phyloP scores from a whole-genome alignment of 2,329 filamentous ascomycete genomes.

The Periconia digitata region DNA sequence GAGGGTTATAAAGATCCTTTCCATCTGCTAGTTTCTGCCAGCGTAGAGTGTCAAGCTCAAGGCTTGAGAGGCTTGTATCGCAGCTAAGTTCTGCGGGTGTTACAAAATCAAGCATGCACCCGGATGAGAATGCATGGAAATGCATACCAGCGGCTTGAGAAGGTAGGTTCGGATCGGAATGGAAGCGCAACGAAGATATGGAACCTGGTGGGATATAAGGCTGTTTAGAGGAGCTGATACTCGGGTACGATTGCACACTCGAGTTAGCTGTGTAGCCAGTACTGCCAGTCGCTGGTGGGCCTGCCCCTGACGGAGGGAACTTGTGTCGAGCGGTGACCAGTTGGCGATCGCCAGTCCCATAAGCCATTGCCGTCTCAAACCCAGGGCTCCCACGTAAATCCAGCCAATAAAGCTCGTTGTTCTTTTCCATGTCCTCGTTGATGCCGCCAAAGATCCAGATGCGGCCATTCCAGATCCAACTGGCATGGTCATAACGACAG shows the following conservation, averaged over 20 bases:
- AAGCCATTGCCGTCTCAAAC: constrained; percentile 70
- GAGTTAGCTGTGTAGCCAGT: constrained; percentile 72
- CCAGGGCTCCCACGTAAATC: constrained; percentile 89
- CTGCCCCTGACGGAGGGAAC: constrained; percentile 27
- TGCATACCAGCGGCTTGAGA: constrained; percentile 89
- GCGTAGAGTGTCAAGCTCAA: constrained; percentile 82
- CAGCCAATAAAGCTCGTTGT: constrained; percentile 95
- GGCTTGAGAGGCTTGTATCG: constrained; percentile 85
- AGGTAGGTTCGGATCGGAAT: constrained; percentile 82
- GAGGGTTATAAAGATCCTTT: constrained; percentile 84
- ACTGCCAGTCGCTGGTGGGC: constrained; percentile 41
- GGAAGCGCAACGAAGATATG: constrained; percentile 87
- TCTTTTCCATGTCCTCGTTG: constrained; percentile 95
- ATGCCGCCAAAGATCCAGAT: constrained; percentile 97
- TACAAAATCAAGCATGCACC: constrained; percentile 89
- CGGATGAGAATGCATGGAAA: constrained; percentile 93
- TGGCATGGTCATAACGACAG: constrained; percentile 89
- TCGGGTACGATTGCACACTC: constrained; percentile 59
- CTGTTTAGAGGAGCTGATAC: constrained; percentile 47
- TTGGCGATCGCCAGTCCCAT: constrained; percentile 52
- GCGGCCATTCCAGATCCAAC: constrained; percentile 87
- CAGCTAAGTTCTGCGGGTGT: constrained; percentile 88
- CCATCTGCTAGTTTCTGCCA: constrained; percentile 97
- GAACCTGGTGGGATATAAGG: constrained; percentile 67
- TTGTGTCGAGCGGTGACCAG: constrained; percentile 34